Conservation (phyloP, 2,329 filamentous ascomycete species). For the Hypoxylon sp. region DNA sequence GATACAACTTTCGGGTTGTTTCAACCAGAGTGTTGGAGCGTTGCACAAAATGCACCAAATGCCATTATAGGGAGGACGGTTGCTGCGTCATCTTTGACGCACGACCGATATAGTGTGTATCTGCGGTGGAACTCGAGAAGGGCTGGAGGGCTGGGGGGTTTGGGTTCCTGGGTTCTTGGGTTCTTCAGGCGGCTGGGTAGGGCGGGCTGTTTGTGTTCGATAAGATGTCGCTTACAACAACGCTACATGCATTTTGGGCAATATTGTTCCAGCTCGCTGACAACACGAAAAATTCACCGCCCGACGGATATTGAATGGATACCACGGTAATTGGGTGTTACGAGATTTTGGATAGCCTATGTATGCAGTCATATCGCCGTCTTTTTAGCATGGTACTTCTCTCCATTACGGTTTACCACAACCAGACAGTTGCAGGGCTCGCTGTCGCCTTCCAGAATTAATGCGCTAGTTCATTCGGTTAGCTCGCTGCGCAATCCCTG, state of each 20-base stretch:
- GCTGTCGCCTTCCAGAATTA: slow-evolving; percentile 8
- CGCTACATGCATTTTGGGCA: not conserved
- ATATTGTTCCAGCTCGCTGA: not conserved
- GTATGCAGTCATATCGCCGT: not conserved
- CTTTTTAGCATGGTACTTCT: not conserved
- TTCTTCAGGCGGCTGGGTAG: not conserved
- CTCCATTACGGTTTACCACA: slow-evolving; percentile 1
- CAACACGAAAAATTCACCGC: not conserved
- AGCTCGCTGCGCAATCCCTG: slow-evolving; percentile 19
- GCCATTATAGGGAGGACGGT: slow-evolving; percentile 19
- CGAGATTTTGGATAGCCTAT: slow-evolving; percentile 15
- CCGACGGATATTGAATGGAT: not conserved
- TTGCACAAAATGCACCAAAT: slow-evolving; percentile 26
- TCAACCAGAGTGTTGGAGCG: slow-evolving; percentile 32
- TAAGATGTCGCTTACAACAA: not conserved
- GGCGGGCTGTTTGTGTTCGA: not conserved
- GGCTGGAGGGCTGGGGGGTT: not conserved
- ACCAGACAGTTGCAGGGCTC: slow-evolving; percentile 9
- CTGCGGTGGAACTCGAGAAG: slow-evolving; percentile 12
- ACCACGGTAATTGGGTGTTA: not conserved
- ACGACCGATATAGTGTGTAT: slow-evolving; percentile 22
- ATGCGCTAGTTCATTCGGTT: slow-evolving; percentile 18
- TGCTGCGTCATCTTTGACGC: slow-evolving; percentile 23
- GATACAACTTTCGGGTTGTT: slow-evolving; percentile 35
- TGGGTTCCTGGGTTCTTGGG: slow-evolving; percentile 1